Base-by-base conservation (phyloP, 163 green algal genomes). In the Volvox carteri region DNA sequence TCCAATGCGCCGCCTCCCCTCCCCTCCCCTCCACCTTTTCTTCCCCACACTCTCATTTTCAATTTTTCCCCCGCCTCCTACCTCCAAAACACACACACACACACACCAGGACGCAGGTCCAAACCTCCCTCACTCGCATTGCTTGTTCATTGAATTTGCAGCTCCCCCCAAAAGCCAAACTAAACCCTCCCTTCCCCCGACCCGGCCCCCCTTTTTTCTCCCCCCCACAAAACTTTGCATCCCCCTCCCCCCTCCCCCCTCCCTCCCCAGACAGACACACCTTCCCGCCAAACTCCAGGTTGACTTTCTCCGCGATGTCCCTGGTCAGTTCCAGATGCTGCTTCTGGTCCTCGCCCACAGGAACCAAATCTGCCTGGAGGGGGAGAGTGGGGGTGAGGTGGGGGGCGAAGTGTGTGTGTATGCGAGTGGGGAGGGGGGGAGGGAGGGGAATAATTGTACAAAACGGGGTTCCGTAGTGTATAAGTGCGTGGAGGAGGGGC, bases 251-350 rank as follows among this genome's bases (percentile, higher is more conserved):
- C 3, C 72, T 7, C 72, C 42, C 42, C 42, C 60, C 72, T 60
- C 74, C 28, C 28, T 21, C 21, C n/a, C 74, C 74, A 50, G 16
- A 16, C 50, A 12, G 5, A 7, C 81, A 0, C 70, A 84, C 73
- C 85, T 94, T 95, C 60, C 97, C 97, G 16, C 97, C 97, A 83
- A 95, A 99, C 62, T 94, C 81, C 48, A 90, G 67, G 95, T 99
- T 99, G 81, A 98, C 90, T 35, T 95, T 92, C 78, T 95, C 94
- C 18, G 97, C 98, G n/a, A 99, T 94, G 92, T 99, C 97, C 1
- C 98, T 93, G 0, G 98, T 95, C 42, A 99, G 94, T 96, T 99
- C 98, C 62, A 99, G 90, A 94, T 99, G 98, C 95, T 99, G 98
- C 92, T 96, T 96, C 94, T 99, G 98, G 85, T 99, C 98, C 91